Evolutionary conservation across 345 rosid species (phyloP).

Genomic region (Rhodomyrtus tomentosa): DNA sequence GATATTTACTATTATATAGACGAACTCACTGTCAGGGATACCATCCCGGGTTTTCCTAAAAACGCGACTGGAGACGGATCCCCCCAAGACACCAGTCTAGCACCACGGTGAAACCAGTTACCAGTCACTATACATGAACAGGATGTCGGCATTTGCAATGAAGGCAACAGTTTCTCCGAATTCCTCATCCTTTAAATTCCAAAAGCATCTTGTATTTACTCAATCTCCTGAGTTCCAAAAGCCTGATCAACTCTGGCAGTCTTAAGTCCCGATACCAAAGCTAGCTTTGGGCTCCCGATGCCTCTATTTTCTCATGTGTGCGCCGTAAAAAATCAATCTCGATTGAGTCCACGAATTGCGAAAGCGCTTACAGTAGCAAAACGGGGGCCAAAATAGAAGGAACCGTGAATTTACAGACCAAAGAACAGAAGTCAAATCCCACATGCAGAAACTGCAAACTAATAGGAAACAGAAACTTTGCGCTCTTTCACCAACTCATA

Average conservation of each 20-base stretch:
- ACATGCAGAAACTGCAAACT: neutral
- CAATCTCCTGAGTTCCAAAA: neutral
- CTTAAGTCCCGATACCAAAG: neutral
- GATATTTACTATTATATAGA: neutral
- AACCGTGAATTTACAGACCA: neutral
- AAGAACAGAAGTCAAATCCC: neutral
- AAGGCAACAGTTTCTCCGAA: neutral
- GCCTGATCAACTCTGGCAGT: neutral
- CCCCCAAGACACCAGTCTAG: neutral
- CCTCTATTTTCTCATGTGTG: neutral
- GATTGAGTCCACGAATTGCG: neutral
- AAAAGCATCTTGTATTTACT: neutral
- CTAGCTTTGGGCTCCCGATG: neutral
- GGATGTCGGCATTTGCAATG: neutral
- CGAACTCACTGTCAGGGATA: neutral
- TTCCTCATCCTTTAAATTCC: neutral
- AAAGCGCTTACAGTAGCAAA: neutral
- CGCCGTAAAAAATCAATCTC: neutral
- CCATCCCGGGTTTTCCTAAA: neutral
- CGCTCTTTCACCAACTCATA: neutral
- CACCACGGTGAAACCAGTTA: neutral
- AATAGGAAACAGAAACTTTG: neutral
- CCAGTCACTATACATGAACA: neutral
- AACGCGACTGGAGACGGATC: neutral
- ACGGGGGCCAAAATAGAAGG: neutral